Evolutionary conservation across 73 alveolate species (phyloP).

Genomic region (Tetrahymena malaccensis): DNA sequence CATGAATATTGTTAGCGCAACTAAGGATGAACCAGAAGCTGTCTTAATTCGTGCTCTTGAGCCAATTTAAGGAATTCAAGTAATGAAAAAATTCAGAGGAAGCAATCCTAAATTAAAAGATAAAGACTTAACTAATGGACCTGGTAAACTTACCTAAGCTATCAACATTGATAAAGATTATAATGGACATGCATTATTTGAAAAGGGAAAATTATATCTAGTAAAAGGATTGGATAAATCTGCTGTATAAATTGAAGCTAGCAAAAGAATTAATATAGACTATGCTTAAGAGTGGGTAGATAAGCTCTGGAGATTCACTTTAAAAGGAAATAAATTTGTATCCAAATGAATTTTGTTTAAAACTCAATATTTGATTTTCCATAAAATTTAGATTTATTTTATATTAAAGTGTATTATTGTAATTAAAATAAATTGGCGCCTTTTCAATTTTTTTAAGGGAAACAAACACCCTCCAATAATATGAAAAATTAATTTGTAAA

Average conservation of each 20-base stretch:
- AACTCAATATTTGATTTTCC: too few relatives aligned
- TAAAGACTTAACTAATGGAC: not conserved
- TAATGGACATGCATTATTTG: not conserved
- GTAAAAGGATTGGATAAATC: not conserved
- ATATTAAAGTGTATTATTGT: too few relatives aligned
- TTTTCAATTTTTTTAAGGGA: too few relatives aligned
- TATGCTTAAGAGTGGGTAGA: slow-evolving; percentile 22
- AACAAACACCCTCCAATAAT: too few relatives aligned
- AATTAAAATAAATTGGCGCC: too few relatives aligned
- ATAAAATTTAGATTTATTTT: too few relatives aligned
- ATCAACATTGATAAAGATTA: not conserved
- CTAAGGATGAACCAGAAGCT: slow-evolving; percentile 39
- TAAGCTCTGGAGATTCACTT: slow-evolving; percentile 12
- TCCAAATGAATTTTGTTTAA: not conserved
- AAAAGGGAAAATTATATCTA: not conserved
- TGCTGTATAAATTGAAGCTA: not conserved
- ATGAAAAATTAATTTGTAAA: too few relatives aligned
- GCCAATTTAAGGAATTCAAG: not conserved
- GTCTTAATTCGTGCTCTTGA: slow-evolving; percentile 19
- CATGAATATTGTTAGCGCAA: slow-evolving; percentile 8
- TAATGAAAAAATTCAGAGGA: not conserved
- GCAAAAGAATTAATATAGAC: slow-evolving; percentile 6
- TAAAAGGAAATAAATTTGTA: slow-evolving; percentile 17
- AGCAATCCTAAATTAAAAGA: not conserved
- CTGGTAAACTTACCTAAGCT: not conserved